Evolutionary conservation across 2,329 filamentous ascomycete genomes (phyloP), one percentile per base, ranked within the genome.

Genomic region (Cadophora gregata): DNA sequence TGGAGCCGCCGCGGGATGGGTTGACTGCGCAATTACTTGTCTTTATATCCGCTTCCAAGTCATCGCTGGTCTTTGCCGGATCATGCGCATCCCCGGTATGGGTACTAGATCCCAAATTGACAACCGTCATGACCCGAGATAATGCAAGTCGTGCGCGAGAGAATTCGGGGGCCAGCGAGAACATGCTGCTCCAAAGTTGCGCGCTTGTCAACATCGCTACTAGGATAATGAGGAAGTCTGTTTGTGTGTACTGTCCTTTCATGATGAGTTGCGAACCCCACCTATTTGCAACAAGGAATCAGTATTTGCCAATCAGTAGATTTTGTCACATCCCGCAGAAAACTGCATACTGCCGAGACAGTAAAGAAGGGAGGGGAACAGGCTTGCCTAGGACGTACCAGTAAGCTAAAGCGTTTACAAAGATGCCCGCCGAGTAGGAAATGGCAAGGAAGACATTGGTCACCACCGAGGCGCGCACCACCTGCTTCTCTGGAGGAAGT

Each of bases 221-320:
- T 2, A 93, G 81, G 12, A 93, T 88, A 72, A 92, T 90, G 75
- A 93, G 87, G 80, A 93, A 93, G 12, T 90, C 85, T 33, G 88
- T 86, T 50, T 86, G 86, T 78, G 83, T 58, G 71, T 90, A 90
- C 65, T 85, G 80, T 4, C 90, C 90, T 50, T 83, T 82, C 63
- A 89, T 84, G 68, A 93, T 91, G 66, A 88, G 86, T 72, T 87
- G 89, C 0, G 90, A 85, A 4, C 91, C 91, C 90, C 90, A 93
- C n/a, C n/a, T n/a, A n/a, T n/a, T n/a, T n/a, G n/a, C n/a, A n/a
- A n/a, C n/a, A n/a, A n/a, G n/a, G n/a, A n/a, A n/a, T n/a, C n/a
- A n/a, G n/a, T n/a, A n/a, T n/a, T n/a, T n/a, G n/a, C n/a, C n/a
- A n/a, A n/a, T n/a, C n/a, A n/a, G n/a, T n/a, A n/a, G n/a, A n/a